Conservation (phyloP, 2,329 filamentous ascomycete genomes). For the Stagonosporopsis rhizophila region DNA sequence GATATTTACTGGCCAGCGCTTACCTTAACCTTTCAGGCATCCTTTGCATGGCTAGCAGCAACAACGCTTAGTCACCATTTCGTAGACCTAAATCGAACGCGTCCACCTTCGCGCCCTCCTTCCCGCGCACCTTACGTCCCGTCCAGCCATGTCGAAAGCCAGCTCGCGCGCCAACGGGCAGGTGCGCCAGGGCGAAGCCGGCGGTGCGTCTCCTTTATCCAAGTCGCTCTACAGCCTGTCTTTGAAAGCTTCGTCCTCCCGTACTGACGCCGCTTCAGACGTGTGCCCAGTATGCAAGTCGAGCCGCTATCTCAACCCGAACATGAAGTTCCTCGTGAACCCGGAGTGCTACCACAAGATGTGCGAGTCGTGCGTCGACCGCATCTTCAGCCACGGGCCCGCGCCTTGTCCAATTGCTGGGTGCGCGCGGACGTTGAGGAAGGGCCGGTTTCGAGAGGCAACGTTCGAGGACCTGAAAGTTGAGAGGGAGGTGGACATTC, state of each 20-base stretch:
- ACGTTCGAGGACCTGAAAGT: constrained; percentile 89
- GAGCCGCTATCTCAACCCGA: constrained; percentile 90
- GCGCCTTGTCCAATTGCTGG: constrained; percentile 90
- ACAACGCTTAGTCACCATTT: constrained; percentile 3
- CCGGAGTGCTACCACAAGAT: constrained; percentile 99
- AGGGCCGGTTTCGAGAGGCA: constrained; percentile 81
- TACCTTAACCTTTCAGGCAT: background rate
- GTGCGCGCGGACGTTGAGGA: constrained; percentile 85
- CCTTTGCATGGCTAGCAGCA: background rate
- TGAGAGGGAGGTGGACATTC: constrained; percentile 92
- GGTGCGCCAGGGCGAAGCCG: constrained; percentile 44
- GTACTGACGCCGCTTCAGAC: constrained; percentile 59
- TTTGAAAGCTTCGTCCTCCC: constrained; percentile 23
- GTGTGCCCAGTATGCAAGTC: constrained; percentile 98
- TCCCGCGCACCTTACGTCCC: background rate
- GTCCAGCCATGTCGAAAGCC: constrained; percentile 45
- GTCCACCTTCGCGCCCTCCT: constrained; percentile 1
- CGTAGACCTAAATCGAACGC: background rate
- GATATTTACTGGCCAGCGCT: background rate
- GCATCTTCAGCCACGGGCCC: constrained; percentile 90
- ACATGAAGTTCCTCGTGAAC: constrained; percentile 95
- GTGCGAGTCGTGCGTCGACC: constrained; percentile 94
- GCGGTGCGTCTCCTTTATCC: constrained; percentile 48
- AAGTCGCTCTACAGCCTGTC: constrained; percentile 40
- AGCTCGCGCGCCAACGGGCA: constrained; percentile 37